Conservation (phyloP, 2,329 filamentous ascomycete species). For the Dactylellina leptospora region DNA sequence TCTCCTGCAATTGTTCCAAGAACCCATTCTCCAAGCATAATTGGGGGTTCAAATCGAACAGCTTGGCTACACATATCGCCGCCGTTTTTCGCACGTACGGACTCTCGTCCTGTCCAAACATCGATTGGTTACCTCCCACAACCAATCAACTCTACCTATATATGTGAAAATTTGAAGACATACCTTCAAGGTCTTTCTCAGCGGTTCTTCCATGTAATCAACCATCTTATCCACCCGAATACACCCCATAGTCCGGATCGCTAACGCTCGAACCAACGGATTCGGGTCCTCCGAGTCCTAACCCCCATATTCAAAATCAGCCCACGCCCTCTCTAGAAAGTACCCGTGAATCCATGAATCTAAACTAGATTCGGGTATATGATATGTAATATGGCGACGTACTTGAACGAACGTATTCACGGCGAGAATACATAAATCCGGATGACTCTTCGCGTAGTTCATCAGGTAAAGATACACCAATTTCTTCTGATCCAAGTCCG, state of each 20-base stretch:
- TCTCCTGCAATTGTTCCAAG: constrained; percentile 87
- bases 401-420: constrained; percentile 96
- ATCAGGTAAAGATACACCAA: constrained; percentile 98
- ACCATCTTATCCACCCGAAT: constrained; percentile 99
- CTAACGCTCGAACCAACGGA: constrained; percentile 89
- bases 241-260: constrained; percentile 97
- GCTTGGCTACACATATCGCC: constrained; percentile 95
- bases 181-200: constrained; percentile 82
- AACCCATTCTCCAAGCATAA: constrained; percentile 98
- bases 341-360: neutral
- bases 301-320: neutral
- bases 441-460: constrained; percentile 99
- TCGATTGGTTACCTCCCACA: too few species aligned
- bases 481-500: constrained; percentile 97
- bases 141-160: neutral
- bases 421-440: constrained; percentile 95
- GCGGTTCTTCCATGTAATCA: constrained; percentile 98
- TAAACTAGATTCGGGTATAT: neutral
- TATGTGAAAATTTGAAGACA: neutral
- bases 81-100: constrained; percentile 98
- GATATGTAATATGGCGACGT: neutral
- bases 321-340: neutral
- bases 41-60: constrained; percentile 90
- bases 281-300: constrained; percentile 96
- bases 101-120: constrained; percentile 76